These are phyloP conservation scores for Lasiodiplodia theobromae DNA, from an alignment of 2,329 filamentous ascomycete species.

Conservation along the genomic window DNA sequence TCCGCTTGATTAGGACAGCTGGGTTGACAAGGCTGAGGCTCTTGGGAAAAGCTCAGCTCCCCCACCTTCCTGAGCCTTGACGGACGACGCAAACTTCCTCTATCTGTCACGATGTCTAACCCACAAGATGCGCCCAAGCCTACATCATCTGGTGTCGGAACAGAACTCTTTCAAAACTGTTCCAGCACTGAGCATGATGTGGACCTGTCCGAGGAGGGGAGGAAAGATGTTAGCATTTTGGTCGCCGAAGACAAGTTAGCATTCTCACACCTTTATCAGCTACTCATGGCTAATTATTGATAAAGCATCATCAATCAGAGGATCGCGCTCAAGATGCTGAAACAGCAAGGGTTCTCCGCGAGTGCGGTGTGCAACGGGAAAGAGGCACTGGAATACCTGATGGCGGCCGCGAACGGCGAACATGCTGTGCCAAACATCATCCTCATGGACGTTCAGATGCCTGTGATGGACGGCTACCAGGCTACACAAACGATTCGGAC, in stretches of 20 bases:
- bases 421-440: conserved; percentile 74
- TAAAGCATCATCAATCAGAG: conserved; percentile 69
- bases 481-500: conserved; percentile 77
- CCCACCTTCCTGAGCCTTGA: too few species aligned
- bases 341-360: conserved; percentile 74
- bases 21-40: too few species aligned
- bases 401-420: conserved; percentile 58
- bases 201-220: conserved; percentile 54
- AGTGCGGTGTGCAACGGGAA: conserved; percentile 78
- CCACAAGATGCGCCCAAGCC: too few species aligned
- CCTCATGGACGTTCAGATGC: conserved; percentile 75
- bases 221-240: conserved; percentile 71
- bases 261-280: background rate
- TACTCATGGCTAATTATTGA: conserved; percentile 5
- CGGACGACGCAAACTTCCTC: too few species aligned
- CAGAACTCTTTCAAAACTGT: too few species aligned
- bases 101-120: too few species aligned
- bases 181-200: background rate
- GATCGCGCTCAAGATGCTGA: conserved; percentile 77
- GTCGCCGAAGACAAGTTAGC: conserved; percentile 83
- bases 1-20: too few species aligned
- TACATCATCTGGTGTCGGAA: too few species aligned
- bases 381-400: conserved; percentile 77
- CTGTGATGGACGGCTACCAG: conserved; percentile 77
- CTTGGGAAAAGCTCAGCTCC: too few species aligned